phyloP scores from a whole-genome alignment of 495 filamentous ascomycete species.

The Glarea lozoyensis region DNA sequence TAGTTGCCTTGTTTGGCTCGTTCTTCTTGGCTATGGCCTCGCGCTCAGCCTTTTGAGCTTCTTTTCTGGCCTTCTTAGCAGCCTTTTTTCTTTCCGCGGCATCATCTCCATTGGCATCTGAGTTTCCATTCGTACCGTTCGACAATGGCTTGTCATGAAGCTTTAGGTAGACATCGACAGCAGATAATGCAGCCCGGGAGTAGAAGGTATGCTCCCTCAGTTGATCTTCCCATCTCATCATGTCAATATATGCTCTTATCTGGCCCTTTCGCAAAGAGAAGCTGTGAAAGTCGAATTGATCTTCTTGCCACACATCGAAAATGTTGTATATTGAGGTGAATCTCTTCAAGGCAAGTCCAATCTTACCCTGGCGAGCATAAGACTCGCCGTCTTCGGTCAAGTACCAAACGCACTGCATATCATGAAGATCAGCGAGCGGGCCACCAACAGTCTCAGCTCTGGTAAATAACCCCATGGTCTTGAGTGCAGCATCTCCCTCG shows the following conservation, averaged over 20 bases:
- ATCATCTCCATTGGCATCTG: constrained; percentile 31
- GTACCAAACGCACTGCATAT: constrained; percentile 99
- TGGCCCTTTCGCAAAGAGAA: constrained; percentile 94
- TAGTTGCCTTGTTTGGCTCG: constrained; percentile 53
- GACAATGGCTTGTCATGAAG: constrained; percentile 67
- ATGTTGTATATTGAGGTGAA: constrained; percentile 81
- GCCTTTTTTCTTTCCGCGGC: constrained; percentile 77
- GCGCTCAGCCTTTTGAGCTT: constrained; percentile 76
- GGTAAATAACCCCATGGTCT: constrained; percentile 92
- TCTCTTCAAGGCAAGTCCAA: constrained; percentile 83
- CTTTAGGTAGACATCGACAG: constrained; percentile 69
- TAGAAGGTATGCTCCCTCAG: constrained; percentile 91
- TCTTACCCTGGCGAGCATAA: constrained; percentile 72
- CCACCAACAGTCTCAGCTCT: constrained; percentile 77
- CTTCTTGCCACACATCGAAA: constrained; percentile 95
- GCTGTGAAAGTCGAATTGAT: constrained; percentile 98
- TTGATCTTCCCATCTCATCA: constrained; percentile 92
- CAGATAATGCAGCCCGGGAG: constrained; percentile 72
- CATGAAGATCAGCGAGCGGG: constrained; percentile 80
- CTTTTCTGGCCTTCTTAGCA: constrained; percentile 89
- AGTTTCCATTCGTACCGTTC: constrained; percentile 43
- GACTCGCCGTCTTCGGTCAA: constrained; percentile 91
- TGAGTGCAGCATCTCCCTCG: constrained; percentile 72
- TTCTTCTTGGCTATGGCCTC: constrained; percentile 70
- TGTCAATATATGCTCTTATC: constrained; percentile 88